Percentiles rank a stretch among this genome's conserved stretches.
Evolutionary conservation across 345 rosid genomes (phyloP).

Genomic region (Eucalyptus fibrosa): DNA sequence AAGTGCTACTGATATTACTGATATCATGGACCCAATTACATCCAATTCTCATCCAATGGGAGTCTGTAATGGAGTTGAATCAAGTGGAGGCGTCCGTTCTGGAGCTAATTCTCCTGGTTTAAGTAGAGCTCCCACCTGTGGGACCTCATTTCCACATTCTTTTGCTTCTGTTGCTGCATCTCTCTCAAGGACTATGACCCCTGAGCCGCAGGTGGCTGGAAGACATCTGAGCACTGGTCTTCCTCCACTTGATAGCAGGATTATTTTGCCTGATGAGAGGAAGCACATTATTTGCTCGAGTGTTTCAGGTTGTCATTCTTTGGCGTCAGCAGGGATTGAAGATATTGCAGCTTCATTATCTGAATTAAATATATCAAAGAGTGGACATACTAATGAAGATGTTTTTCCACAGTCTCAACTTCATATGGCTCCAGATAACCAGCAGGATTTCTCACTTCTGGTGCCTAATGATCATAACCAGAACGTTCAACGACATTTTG

Average conservation of each 20-base stretch:
- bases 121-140: conserved; percentile 19
- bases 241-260: conserved; percentile 59
- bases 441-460: conserved; percentile 27
- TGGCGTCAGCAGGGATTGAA: conserved; percentile 27
- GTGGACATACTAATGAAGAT: conserved; percentile 28
- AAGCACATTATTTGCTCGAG: conserved; percentile 23
- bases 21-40: conserved; percentile 22
- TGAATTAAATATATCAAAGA: conserved; percentile 34
- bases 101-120: conserved; percentile 29
- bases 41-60: conserved; percentile 22
- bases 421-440: conserved; percentile 24
- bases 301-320: conserved; percentile 29
- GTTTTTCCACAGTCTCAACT: conserved; percentile 23
- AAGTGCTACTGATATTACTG: conserved; percentile 59
- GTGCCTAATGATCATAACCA: conserved; percentile 40
- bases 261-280: conserved; percentile 32
- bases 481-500: conserved; percentile 30
- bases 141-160: conserved; percentile 14
- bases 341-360: conserved; percentile 54
- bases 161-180: conserved; percentile 47
- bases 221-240: conserved; percentile 45
- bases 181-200: conserved; percentile 54
- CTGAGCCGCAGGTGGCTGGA: conserved; percentile 50
- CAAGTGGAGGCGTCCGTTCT: conserved; percentile 29
- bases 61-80: conserved; percentile 27